These are phyloP conservation scores for Aphanomyces astaci DNA, from an alignment of 352 stramenopile species.

Conservation along the genomic window DNA sequence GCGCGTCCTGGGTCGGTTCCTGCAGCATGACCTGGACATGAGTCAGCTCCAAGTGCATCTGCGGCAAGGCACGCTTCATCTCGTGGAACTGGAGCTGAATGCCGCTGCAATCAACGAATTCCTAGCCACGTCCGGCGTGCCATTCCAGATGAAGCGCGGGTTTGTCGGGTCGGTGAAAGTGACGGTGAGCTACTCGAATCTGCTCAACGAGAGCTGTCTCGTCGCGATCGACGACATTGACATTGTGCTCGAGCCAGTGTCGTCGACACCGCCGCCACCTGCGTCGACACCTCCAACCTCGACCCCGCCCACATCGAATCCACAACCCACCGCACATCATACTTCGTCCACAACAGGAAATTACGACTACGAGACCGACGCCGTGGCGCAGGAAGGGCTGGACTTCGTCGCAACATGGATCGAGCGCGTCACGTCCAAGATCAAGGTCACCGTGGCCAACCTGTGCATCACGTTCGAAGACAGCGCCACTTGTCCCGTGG, in stretches of 20 bases:
- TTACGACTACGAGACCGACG: conserved; percentile 44
- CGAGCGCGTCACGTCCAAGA: conserved; percentile 84
- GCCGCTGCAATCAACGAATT: conserved; percentile 75
- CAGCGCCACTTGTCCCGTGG: conserved; percentile 27
- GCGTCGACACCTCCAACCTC: neutral
- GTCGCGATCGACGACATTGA: conserved; percentile 85
- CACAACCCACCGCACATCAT: no score
- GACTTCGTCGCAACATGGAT: conserved; percentile 88
- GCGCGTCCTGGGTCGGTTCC: conserved; percentile 81
- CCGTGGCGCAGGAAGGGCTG: conserved; percentile 82
- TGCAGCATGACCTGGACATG: conserved; percentile 76
- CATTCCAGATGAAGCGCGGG: conserved; percentile 80
- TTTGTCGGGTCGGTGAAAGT: conserved; percentile 80
- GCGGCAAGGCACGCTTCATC: conserved; percentile 59
- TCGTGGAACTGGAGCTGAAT: conserved; percentile 76
- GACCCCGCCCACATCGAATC: neutral
- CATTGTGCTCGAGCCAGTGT: conserved; percentile 66
- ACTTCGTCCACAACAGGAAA: conserved; percentile 18
- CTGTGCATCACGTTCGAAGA: conserved; percentile 74
- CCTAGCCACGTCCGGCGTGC: conserved; percentile 53
- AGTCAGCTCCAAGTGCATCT: conserved; percentile 82
- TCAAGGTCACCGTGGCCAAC: conserved; percentile 84
- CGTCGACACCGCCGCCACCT: neutral
- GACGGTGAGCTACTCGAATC: conserved; percentile 78
- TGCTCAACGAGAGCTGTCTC: conserved; percentile 83